These are phyloP conservation scores for Chalaropsis ovoidea DNA, from an alignment of 2,329 filamentous ascomycete species.

Conservation along the genomic window DNA sequence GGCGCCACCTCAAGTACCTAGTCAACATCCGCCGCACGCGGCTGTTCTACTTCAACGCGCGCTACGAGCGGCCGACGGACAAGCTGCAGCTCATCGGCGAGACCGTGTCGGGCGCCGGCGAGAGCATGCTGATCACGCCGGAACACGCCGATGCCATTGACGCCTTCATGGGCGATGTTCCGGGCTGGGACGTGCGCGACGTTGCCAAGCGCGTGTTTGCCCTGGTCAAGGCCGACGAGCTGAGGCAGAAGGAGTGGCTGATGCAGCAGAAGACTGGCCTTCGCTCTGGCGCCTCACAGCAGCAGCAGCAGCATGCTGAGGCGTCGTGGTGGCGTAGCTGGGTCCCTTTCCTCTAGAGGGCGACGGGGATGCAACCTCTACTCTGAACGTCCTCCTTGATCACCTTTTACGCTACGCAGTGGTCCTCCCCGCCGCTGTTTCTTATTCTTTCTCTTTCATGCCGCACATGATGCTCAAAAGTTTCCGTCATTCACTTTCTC, in stretches of 20 bases:
- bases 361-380: neutral
- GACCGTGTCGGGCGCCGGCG: constrained; percentile 39
- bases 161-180: constrained; percentile 41
- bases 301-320: neutral
- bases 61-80: constrained; percentile 25
- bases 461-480: neutral
- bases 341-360: constrained; percentile 13
- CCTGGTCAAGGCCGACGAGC: constrained; percentile 23
- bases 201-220: constrained; percentile 46
- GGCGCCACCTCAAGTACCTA: constrained; percentile 44
- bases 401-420: neutral
- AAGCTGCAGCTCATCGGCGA: constrained; percentile 39
- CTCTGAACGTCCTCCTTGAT: neutral
- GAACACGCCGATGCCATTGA: constrained; percentile 52
- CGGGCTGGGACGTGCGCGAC: constrained; percentile 41
- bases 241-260: constrained; percentile 22
- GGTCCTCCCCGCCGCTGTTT: neutral
- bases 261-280: neutral
- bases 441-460: neutral
- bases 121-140: constrained; percentile 40
- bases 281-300: neutral
- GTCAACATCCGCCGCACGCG: constrained; percentile 41
- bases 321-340: constrained; percentile 17
- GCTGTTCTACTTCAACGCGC: constrained; percentile 33
- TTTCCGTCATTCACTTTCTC: neutral